phyloP scores from a whole-genome alignment of 371 early-diverging fungal genomes.

The Furculomyces boomerangus region DNA sequence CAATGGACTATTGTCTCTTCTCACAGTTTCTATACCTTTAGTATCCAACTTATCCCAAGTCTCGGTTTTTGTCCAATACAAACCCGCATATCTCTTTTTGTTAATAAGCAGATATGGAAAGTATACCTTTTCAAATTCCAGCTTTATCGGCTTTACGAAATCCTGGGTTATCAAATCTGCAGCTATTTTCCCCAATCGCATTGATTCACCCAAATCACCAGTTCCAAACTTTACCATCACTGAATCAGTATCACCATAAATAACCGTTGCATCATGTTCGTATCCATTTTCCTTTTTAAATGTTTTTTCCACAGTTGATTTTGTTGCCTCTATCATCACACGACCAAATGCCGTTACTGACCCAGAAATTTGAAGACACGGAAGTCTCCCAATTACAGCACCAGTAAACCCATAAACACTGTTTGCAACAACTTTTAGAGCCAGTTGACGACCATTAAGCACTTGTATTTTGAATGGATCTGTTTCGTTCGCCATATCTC shows the following conservation, averaged over 20 bases:
- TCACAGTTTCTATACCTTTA: constrained; percentile 99
- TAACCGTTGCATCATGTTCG: constrained; percentile 76
- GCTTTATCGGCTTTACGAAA: constrained; percentile 90
- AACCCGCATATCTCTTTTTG: constrained; percentile 99
- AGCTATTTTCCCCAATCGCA: constrained; percentile 77
- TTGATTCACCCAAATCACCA: constrained; percentile 57
- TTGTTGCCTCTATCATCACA: constrained; percentile 93
- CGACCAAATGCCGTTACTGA: constrained; percentile 98
- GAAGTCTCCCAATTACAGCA: constrained; percentile 91
- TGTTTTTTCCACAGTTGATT: constrained; percentile 69
- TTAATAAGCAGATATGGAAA: constrained; percentile 96
- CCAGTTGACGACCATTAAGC: constrained; percentile 95
- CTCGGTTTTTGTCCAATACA: constrained; percentile 92
- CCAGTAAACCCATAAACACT: constrained; percentile 99
- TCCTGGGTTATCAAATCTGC: constrained; percentile 69
- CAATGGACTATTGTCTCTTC: constrained; percentile 96
- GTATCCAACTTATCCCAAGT: constrained; percentile 94
- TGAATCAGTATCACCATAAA: constrained; percentile 99
- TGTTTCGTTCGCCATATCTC: constrained; percentile 81
- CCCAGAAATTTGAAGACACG: constrained; percentile 96
- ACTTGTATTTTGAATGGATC: constrained; percentile 88
- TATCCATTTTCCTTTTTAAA: constrained; percentile 79
- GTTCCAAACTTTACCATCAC: constrained; percentile 99
- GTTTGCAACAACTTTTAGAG: constrained; percentile 97
- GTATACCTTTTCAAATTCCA: constrained; percentile 99